These are phyloP conservation scores for Scytalidium lignicola DNA, from an alignment of 2,329 filamentous ascomycete genomes.

Conservation along the genomic window DNA sequence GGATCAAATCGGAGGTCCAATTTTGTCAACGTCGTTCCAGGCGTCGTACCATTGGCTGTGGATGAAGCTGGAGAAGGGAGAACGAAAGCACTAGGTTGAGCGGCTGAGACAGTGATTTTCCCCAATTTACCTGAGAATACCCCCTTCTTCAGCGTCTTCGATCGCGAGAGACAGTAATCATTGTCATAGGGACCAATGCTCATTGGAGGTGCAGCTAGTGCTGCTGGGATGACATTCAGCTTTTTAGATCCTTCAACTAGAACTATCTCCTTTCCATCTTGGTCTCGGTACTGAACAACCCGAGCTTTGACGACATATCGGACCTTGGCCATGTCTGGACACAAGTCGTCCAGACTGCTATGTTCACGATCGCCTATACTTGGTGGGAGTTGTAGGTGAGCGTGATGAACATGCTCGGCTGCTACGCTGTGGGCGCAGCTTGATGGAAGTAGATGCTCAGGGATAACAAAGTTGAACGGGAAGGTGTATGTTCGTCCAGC, in stretches of 20 bases:
- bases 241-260: slow-evolving; percentile 19
- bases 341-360: slow-evolving; percentile 20
- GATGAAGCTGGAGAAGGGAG: slow-evolving; percentile 18
- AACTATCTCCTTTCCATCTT: slow-evolving; percentile 14
- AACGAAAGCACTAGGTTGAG: slow-evolving; percentile 24
- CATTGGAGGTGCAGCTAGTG: slow-evolving; percentile 24
- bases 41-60: background rate
- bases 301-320: slow-evolving; percentile 23
- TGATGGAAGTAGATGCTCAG: slow-evolving; percentile 24
- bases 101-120: slow-evolving; percentile 24
- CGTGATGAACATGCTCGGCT: slow-evolving; percentile 23
- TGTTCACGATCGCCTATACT: slow-evolving; percentile 23
- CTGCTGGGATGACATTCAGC: slow-evolving; percentile 23
- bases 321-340: slow-evolving; percentile 25
- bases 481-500: slow-evolving; percentile 25
- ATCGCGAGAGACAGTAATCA: slow-evolving; percentile 21
- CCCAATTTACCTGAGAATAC: slow-evolving; percentile 29
- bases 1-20: slow-evolving; percentile 27
- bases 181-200: slow-evolving; percentile 14
- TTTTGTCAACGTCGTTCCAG: slow-evolving; percentile 22
- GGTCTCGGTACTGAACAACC: slow-evolving; percentile 19
- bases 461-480: slow-evolving; percentile 28
- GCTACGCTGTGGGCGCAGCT: slow-evolving; percentile 20
- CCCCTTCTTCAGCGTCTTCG: slow-evolving; percentile 25
- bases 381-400: slow-evolving; percentile 26